Evolutionary conservation across 176 grass and related monocot genomes (phyloP).

Genomic region (Aegilops tauschii): DNA sequence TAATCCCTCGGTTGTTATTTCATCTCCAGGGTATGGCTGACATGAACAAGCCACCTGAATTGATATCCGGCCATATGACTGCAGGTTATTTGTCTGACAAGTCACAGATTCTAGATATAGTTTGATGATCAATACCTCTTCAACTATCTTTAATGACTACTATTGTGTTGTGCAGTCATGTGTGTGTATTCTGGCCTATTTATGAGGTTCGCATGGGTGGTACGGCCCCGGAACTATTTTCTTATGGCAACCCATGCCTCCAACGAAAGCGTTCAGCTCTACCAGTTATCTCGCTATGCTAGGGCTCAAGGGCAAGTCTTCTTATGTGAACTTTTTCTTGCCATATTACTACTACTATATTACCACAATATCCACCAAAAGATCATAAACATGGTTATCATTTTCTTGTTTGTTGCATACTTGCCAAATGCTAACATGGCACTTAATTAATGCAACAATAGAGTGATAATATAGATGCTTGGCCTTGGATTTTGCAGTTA

Average conservation of each 20-base stretch:
- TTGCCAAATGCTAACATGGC: neutral
- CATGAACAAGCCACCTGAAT: slow-evolving; percentile 60
- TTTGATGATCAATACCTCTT: neutral
- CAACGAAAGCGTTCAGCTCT: slow-evolving; percentile 41
- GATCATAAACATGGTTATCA: neutral
- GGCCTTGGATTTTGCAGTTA: slow-evolving; percentile 43
- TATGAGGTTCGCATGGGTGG: slow-evolving; percentile 43
- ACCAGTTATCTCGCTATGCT: slow-evolving; percentile 80
- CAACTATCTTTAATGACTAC: neutral
- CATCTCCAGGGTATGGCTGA: slow-evolving; percentile 39
- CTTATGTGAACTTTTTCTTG: neutral
- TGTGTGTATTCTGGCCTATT: slow-evolving; percentile 35
- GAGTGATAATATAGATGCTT: neutral
- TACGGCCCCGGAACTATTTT: slow-evolving; percentile 82
- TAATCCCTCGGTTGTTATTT: neutral
- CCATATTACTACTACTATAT: neutral
- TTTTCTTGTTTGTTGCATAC: neutral
- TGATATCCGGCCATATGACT: slow-evolving; percentile 82
- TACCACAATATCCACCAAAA: neutral
- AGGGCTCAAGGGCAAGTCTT: slow-evolving; percentile 57
- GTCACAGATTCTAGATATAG: neutral
- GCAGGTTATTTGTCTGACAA: slow-evolving; percentile 34
- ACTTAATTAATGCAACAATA: neutral
- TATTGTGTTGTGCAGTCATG: slow-evolving; percentile 56
- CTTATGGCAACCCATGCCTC: slow-evolving; percentile 79